Base-by-base conservation (phyloP, 2,329 filamentous ascomycete genomes). In the Exutisphaerella laricina region DNA sequence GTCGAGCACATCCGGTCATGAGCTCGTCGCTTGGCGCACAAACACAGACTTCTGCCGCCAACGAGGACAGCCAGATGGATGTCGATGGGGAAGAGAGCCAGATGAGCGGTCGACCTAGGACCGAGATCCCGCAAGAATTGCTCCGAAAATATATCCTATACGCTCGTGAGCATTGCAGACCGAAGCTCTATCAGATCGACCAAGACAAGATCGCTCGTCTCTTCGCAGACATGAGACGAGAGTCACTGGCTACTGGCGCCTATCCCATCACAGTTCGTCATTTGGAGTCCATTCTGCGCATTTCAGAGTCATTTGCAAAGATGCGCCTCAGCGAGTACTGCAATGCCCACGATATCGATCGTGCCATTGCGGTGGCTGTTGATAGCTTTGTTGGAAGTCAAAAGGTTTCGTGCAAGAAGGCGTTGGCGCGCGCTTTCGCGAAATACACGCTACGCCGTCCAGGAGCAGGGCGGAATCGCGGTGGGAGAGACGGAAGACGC, bases 281-380 rank as follows among this genome's bases (percentile, higher is more conserved):
- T 70, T 74, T 98, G 23, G 92, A 98, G 75, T 90, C 90, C 50
- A 96, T 97, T 60, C 94, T 98, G 71, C 87, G 92, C 61, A 94
- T 94, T 60, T 83, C 82, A 44, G 92, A 98, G 66, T 72, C 89
- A 0, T 98, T 98, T 70, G 94, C 86, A 67, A 90, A 94, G 61
- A 98, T 98, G 92, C 84, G 92, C 10, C 74, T 98, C n/a, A 92
- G 86, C 0, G 92, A 98, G 55, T 97, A 95, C 71, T 95, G 90
- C 67, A 84, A 84, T 4, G 70, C 85, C 1, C 79, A 85, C 46
- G 92, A 98, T 61, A 95, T 98, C 57, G 92, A 98, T 67, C 87
- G 92, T 31, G 92, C 92, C 45, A 98, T 98, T 60, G 88, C 89
- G 10, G 92, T 98, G 5, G 94, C 92, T 0, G 87, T 98, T 2